Evolutionary conservation across 1,284 basidiomycete genomes (phyloP).

Genomic region (Peniophora sp.): DNA sequence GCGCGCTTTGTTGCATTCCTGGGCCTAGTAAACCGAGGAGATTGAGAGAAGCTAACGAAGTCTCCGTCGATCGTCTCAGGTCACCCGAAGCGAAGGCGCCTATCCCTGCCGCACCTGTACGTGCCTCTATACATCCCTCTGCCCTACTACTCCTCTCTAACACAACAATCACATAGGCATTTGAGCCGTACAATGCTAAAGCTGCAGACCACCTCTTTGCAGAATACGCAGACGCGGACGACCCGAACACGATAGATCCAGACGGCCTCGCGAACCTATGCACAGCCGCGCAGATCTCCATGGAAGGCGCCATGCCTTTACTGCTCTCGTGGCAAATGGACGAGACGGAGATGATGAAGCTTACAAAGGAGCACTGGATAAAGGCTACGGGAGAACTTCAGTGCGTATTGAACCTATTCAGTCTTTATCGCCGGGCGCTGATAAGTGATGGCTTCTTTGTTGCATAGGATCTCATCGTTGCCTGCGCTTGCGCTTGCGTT

Average conservation of each 20-base stretch:
- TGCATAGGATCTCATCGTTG: conserved; percentile 53
- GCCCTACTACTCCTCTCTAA: neutral
- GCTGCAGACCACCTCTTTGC: conserved; percentile 51
- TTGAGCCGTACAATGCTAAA: conserved; percentile 41
- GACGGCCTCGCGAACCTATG: conserved; percentile 64
- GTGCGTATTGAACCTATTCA: conserved; percentile 29
- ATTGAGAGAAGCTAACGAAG: neutral
- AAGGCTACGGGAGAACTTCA: conserved; percentile 45
- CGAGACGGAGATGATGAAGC: conserved; percentile 61
- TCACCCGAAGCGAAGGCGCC: neutral
- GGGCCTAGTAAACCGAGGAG: neutral
- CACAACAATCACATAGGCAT: conserved; percentile 10
- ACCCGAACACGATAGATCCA: conserved; percentile 49
- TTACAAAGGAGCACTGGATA: conserved; percentile 61
- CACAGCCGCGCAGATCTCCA: conserved; percentile 50
- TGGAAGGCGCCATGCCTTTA: conserved; percentile 64
- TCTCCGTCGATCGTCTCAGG: neutral
- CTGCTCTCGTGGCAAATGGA: conserved; percentile 67
- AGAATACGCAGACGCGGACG: conserved; percentile 54
- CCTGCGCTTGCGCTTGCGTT: conserved; percentile 40
- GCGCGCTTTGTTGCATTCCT: neutral
- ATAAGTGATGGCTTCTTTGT: neutral
- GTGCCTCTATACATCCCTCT: neutral
- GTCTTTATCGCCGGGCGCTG: too few relatives aligned
- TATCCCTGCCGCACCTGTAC: neutral